A percentile compares a stretch with the other conserved stretches of the same genome.
Evolutionary conservation across 805 yeast species (phyloP).

Genomic region (Saccharomycopsis fermentans): DNA sequence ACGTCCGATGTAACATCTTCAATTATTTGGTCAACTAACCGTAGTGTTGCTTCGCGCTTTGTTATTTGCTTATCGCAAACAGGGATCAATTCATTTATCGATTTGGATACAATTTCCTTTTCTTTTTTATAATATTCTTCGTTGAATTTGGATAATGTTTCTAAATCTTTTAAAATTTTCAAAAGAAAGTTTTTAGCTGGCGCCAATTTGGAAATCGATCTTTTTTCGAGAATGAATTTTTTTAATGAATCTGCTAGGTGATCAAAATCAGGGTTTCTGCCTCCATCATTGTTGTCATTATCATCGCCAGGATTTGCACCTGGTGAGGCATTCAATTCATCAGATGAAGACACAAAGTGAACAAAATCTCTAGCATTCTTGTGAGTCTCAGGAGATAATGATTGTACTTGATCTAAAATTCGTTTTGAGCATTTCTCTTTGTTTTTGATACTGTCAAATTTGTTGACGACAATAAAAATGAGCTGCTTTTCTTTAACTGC

Average conservation of each 20-base stretch:
- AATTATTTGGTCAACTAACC: slow-evolving; percentile 48
- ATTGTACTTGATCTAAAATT: slow-evolving; percentile 77
- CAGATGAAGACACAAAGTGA: slow-evolving; percentile 73
- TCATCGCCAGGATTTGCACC: slow-evolving; percentile 27
- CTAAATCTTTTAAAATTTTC: slow-evolving; percentile 61
- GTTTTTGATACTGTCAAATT: slow-evolving; percentile 78
- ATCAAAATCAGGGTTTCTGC: slow-evolving; percentile 59
- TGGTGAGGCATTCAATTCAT: slow-evolving; percentile 29
- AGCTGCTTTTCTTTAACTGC: slow-evolving; percentile 88
- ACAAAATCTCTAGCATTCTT: slow-evolving; percentile 86
- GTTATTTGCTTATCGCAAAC: slow-evolving; percentile 43
- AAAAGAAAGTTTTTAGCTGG: slow-evolving; percentile 86
- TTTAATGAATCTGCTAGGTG: slow-evolving; percentile 76
- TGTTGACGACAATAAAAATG: slow-evolving; percentile 88
- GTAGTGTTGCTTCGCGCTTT: slow-evolving; percentile 45
- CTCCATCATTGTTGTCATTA: slow-evolving; percentile 24
- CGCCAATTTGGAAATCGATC: slow-evolving; percentile 77
- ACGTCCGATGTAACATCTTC: slow-evolving; percentile 50
- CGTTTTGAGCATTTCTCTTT: slow-evolving; percentile 67
- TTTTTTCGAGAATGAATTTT: slow-evolving; percentile 76
- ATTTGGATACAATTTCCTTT: slow-evolving; percentile 34
- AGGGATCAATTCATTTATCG: slow-evolving; percentile 53
- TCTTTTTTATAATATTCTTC: slow-evolving; percentile 42
- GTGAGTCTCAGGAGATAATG: slow-evolving; percentile 80
- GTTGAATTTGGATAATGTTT: slow-evolving; percentile 51